Evolutionary conservation across 106 monocot species (phyloP), one percentile per base, ranked within the genome.

Genomic region (Platanthera zijinensis): DNA sequence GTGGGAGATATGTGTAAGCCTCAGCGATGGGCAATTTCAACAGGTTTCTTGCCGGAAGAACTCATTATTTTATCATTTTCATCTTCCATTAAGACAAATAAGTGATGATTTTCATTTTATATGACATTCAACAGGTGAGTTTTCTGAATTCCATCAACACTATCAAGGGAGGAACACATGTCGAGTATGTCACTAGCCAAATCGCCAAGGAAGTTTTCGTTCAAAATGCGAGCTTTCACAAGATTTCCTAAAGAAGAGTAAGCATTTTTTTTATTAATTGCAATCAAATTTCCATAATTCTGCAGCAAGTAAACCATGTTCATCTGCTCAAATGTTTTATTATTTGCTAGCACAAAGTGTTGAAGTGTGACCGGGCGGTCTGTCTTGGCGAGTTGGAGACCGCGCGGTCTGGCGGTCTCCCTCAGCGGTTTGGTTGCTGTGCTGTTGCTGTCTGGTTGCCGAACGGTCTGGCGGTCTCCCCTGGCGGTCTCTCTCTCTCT

Each of bases 1-100:
- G 78, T 99, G 99, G 99, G 99, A 99, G 63, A 78, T 99, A 64
- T 94, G 88, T 74, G 85, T 94, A 2, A 90, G 86, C 73, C 75
- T 90, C 69, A 99, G 94, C 66, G 99, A 99, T 73, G 99, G 99
- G 14, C 99, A 99, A 52, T 99, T 99, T 75, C 99, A 94, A 78
- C 99, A 99, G 92, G 96, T 96, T 69, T 39, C 8, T 71, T 10
- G 75, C 50, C 39, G 39, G 2, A 61, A 17, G 0, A 9, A 48
- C 28, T 48, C 28, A 3, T 71, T 3, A 78, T 22, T 7, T 72
- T 79, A 15, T 1, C 8, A 18, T 73, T 14, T 62, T 5, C 13
- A 30, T 56, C 18, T 46, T 17, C 57, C 14, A 4, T 10, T 30
- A 21, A 19, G 30, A 12, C 59, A 52, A 54, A 48, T 4, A 50